These are phyloP conservation scores for Aspergillus eucalypticola DNA, from an alignment of 2,329 filamentous ascomycete genomes.

Conservation along the genomic window DNA sequence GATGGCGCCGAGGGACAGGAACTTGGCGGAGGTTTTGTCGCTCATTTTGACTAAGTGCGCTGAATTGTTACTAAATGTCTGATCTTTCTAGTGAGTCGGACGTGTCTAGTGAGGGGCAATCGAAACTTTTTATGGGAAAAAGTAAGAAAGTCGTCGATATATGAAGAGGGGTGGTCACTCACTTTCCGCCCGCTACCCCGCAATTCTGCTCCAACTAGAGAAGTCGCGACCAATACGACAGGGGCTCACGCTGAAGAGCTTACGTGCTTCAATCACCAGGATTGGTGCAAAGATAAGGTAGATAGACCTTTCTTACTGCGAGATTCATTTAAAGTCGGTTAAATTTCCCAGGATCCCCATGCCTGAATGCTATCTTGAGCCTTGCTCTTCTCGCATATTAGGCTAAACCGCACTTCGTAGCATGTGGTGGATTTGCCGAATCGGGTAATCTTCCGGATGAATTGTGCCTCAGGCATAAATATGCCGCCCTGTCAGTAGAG, in stretches of 20 bases:
- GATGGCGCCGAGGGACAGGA: constrained; percentile 50
- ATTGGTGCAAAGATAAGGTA: too few relatives aligned
- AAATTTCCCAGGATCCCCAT: neutral
- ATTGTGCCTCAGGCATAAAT: neutral
- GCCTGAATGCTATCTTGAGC: neutral
- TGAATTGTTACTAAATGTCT: neutral
- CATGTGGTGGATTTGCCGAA: constrained; percentile 1
- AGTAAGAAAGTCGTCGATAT: neutral
- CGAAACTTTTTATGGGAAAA: neutral
- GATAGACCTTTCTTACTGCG: neutral
- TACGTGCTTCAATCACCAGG: too few relatives aligned
- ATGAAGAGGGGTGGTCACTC: too few relatives aligned
- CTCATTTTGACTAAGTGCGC: constrained; percentile 10
- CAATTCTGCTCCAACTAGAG: neutral
- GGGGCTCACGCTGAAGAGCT: neutral
- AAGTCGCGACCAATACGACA: neutral
- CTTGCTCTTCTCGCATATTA: neutral
- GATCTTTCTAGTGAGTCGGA: neutral
- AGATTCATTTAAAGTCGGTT: neutral
- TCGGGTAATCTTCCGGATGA: constrained; percentile 5
- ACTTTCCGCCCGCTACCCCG: constrained; percentile 2
- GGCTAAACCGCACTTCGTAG: constrained; percentile 3
- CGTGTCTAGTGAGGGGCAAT: neutral
- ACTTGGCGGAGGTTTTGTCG: constrained; percentile 24
- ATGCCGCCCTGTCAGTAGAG: neutral